Conservation (phyloP, 1,139 yeast genomes). For the Pichia sp. region DNA sequence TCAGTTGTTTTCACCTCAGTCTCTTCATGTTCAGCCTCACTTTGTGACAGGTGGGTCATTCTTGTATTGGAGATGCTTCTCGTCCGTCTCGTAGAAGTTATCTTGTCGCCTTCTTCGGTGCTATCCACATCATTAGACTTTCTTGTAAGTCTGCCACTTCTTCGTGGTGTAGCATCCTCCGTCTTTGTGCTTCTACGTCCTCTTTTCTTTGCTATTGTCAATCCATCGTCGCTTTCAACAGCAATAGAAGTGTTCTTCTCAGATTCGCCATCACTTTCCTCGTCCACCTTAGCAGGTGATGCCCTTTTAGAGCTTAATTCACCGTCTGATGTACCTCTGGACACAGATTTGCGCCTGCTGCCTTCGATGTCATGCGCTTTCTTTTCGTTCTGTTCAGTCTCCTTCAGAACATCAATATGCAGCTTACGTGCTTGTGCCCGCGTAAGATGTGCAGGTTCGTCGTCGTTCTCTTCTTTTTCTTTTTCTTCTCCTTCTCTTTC, state of each 20-base stretch:
- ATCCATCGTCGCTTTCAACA: constrained; percentile 6
- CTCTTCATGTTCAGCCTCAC: constrained; percentile 12
- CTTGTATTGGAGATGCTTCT: constrained; percentile 12
- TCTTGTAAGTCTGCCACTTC: constrained; percentile 11
- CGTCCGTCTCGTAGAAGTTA: constrained; percentile 9
- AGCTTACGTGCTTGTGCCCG: constrained; percentile 12
- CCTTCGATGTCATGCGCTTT: constrained; percentile 5
- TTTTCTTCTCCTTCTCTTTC: constrained; percentile 6
- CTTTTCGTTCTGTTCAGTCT: constrained; percentile 8
- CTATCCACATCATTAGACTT: neutral
- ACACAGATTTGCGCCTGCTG: neutral
- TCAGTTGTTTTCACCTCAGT: neutral
- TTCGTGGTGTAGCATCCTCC: constrained; percentile 11
- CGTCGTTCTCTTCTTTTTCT: constrained; percentile 7
- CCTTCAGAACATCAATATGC: constrained; percentile 9
- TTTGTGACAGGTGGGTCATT: too few species aligned
- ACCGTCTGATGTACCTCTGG: neutral
- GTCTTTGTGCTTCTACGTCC: constrained; percentile 1
- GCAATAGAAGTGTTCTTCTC: constrained; percentile 1
- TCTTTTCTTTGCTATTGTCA: constrained; percentile 3
- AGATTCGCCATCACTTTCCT: constrained; percentile 4
- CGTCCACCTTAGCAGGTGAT: neutral
- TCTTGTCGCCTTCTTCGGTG: too few species aligned
- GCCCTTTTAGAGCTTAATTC: neutral
- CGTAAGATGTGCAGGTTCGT: constrained; percentile 14